Base-by-base conservation (phyloP, 2,329 filamentous ascomycete genomes). In the Colletotrichum sublineola region DNA sequence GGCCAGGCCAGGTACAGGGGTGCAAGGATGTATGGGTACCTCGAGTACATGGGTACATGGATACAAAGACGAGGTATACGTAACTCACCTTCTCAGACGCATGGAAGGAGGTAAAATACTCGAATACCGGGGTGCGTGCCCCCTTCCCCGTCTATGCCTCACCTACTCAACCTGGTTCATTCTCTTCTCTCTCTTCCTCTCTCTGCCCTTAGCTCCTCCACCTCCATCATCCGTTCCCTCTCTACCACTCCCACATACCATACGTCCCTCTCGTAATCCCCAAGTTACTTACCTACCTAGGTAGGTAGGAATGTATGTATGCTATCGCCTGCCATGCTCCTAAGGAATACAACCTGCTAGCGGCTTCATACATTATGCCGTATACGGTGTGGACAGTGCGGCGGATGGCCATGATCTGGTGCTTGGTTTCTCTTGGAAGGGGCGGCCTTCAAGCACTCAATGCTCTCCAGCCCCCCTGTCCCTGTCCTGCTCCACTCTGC, bases 91-190 rank as follows among this genome's bases (percentile, higher is more conserved):
- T 61, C 33, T 29, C 29, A 15, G 48, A 29, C 36, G 61, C 61
- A 63, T 63, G 36, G 61, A 53, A 53, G 29, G 36, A 63, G 46
- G n/a, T 42, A 24, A 24, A 24, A 24, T 24, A 63, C 61, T 38
- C 50, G 50, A 52, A 31, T 4, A 36, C 57, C 29, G 62, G 64
- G 64, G 68, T 67, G 48, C 56, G 63, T 56, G 68, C 64, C 64
- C 60, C 36, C 38, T 63, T 33, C 38, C 29, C 44, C 36, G 40
- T 46, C 62, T 63, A 48, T 60, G 53, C 46, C 64, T 46, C 31
- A 24, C 52, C 33, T 14, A 29, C 36, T 24, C 31, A 29, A 36
- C 55, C 42, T 20, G 36, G 36, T 24, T n/a, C 9, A 38, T 42
- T 64, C 55, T 57, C 67, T 56, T 46, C 44, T 56, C 24, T 70